Evolutionary conservation across 2,329 filamentous ascomycete genomes (phyloP).

Genomic region (Macrophomina tecta): DNA sequence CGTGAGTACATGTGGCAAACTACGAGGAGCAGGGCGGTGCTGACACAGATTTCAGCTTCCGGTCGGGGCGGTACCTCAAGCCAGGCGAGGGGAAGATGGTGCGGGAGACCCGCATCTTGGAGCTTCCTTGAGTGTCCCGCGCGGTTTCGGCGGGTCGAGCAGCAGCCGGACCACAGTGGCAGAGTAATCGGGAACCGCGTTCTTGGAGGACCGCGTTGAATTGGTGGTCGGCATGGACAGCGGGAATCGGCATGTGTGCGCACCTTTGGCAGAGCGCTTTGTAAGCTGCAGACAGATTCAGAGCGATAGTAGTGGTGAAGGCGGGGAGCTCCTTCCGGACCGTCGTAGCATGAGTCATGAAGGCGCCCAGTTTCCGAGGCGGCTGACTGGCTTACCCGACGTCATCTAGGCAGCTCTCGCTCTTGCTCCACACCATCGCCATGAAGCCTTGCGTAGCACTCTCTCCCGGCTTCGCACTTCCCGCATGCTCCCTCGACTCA

Average conservation of each 20-base stretch:
- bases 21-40: background rate
- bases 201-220: too few relatives aligned
- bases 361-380: background rate
- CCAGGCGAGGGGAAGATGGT: background rate
- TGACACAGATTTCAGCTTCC: background rate
- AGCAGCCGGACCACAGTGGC: too few relatives aligned
- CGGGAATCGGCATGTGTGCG: too few relatives aligned
- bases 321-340: too few relatives aligned
- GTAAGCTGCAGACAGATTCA: too few relatives aligned
- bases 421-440: background rate
- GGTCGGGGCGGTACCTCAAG: background rate
- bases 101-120: slow-evolving; percentile 3
- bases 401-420: slow-evolving; percentile 5
- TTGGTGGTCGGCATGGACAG: too few relatives aligned
- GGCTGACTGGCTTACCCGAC: background rate
- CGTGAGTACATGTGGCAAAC: background rate
- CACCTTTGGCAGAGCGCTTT: too few relatives aligned
- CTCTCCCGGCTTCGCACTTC: background rate
- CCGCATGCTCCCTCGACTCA: slow-evolving; percentile 30
- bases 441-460: background rate
- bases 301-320: too few relatives aligned
- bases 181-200: too few relatives aligned
- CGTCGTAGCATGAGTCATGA: too few relatives aligned
- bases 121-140: background rate
- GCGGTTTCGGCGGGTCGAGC: background rate